Evolutionary conservation across 2,329 filamentous ascomycete genomes (phyloP).

Genomic region (Sphaerulina musiva): DNA sequence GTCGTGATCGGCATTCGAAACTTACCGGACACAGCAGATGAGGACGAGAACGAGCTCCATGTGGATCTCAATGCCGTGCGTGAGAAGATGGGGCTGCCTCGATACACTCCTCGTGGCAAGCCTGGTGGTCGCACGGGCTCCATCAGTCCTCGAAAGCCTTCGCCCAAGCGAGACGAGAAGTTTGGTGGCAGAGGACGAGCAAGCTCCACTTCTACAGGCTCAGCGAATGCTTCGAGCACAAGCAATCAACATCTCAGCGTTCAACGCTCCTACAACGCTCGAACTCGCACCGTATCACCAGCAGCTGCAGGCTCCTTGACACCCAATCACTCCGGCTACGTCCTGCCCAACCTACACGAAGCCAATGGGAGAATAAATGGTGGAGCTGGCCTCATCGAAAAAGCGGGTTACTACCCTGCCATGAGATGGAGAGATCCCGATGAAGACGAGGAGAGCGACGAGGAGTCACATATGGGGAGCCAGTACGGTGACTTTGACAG

Average conservation of each 20-base stretch:
- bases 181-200: constrained; percentile 27
- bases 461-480: constrained; percentile 16
- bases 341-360: constrained; percentile 14
- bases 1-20: constrained; percentile 31
- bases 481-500: constrained; percentile 19
- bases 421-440: constrained; percentile 30
- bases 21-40: constrained; percentile 7
- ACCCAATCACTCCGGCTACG: constrained; percentile 9
- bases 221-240: constrained; percentile 17
- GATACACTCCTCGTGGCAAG: constrained; percentile 7
- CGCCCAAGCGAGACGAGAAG: constrained; percentile 19
- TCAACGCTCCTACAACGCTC: constrained; percentile 28
- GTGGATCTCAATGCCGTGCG: constrained; percentile 8
- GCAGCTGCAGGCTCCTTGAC: constrained; percentile 29
- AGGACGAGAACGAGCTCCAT: constrained; percentile 11
- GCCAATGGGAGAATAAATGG: constrained; percentile 25
- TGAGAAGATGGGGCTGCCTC: constrained; percentile 10
- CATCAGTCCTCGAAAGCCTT: constrained; percentile 19
- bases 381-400: constrained; percentile 31
- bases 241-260: constrained; percentile 24
- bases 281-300: constrained; percentile 38
- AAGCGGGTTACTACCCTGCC: constrained; percentile 39
- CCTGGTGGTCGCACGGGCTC: constrained; percentile 23
- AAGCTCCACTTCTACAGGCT: constrained; percentile 32
- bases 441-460: constrained; percentile 29